These are phyloP conservation scores for Ambrosiella beaveri DNA, from an alignment of 2,329 filamentous ascomycete species.

Conservation along the genomic window DNA sequence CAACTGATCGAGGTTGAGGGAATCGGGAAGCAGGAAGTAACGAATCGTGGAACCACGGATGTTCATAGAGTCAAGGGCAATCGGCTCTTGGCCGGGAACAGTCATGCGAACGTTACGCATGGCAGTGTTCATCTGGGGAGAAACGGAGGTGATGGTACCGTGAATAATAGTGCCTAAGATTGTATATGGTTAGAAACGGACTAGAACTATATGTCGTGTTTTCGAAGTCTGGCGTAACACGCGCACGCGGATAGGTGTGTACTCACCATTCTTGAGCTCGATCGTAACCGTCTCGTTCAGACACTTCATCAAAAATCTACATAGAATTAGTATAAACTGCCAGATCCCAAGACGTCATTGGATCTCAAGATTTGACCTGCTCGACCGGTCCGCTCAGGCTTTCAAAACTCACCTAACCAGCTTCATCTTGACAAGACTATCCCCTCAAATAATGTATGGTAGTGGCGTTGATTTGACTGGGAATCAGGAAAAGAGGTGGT, in stretches of 20 bases:
- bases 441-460: background rate
- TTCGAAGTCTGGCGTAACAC: background rate
- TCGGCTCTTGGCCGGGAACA: slow-evolving; percentile 66
- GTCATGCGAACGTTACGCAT: slow-evolving; percentile 97
- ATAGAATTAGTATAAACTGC: background rate
- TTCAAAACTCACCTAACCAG: slow-evolving; percentile 58
- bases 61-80: slow-evolving; percentile 87
- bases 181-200: background rate
- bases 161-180: slow-evolving; percentile 77
- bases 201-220: background rate
- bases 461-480: background rate
- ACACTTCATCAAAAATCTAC: slow-evolving; percentile 97
- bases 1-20: slow-evolving; percentile 82
- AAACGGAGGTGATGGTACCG: slow-evolving; percentile 91
- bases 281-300: slow-evolving; percentile 97
- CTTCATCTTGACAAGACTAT: slow-evolving; percentile 56
- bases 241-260: background rate
- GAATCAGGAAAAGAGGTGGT: background rate
- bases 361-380: background rate
- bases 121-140: slow-evolving; percentile 96
- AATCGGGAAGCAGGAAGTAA: slow-evolving; percentile 93
- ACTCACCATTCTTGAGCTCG: slow-evolving; percentile 87
- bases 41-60: slow-evolving; percentile 90
- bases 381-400: background rate
- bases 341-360: background rate